phyloP scores from a whole-genome alignment of 345 rosid species.

The Balakata baccata region DNA sequence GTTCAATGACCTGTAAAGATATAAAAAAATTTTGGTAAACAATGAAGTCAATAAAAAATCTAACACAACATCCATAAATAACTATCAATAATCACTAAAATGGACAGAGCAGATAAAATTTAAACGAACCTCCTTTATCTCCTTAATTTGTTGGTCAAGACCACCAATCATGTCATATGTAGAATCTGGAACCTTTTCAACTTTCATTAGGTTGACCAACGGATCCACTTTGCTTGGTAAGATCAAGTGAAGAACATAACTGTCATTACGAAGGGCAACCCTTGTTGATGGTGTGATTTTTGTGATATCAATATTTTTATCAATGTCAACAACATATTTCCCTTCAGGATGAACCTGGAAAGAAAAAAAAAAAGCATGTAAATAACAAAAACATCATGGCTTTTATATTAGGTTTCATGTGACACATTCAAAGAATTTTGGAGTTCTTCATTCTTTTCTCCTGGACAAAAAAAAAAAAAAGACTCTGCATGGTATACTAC shows the following conservation, averaged over 20 bases:
- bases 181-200: constrained; percentile 95
- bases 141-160: constrained; percentile 97
- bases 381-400: constrained; percentile 12
- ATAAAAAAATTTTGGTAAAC: constrained; percentile 16
- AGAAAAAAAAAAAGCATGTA: neutral
- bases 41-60: constrained; percentile 9
- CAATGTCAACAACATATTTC: constrained; percentile 93
- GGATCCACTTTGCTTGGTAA: constrained; percentile 97
- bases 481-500: neutral
- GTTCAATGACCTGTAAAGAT: constrained; percentile 77
- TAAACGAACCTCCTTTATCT: constrained; percentile 77
- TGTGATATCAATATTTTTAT: constrained; percentile 88
- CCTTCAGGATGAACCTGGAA: constrained; percentile 97
- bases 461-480: too few relatives aligned
- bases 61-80: constrained; percentile 1
- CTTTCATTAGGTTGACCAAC: constrained; percentile 96
- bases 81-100: neutral
- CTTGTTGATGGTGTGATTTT: constrained; percentile 91
- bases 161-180: constrained; percentile 99
- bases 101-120: neutral
- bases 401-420: neutral
- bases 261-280: constrained; percentile 96
- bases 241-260: constrained; percentile 90
- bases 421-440: neutral
- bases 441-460: neutral